Evolutionary conservation across 495 filamentous ascomycete genomes (phyloP), one percentile per base, ranked within the genome.

Genomic region (Neurospora discreta): DNA sequence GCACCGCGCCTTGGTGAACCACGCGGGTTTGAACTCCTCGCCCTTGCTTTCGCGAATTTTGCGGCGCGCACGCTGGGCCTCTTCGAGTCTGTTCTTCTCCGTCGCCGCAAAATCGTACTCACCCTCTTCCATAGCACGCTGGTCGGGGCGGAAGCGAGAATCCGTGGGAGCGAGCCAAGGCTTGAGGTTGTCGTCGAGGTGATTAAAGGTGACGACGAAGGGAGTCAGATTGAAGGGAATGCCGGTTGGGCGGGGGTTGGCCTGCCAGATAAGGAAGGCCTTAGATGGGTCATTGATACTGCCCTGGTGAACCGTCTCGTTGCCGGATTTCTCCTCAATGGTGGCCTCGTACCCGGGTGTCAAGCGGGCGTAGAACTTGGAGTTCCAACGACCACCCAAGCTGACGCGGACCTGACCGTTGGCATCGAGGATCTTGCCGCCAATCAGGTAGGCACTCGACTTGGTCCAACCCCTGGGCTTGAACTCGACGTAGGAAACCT

Each of bases 81-180:
- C 93, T 82, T 99, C 95, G 0, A 99, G 87, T 11, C 96, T 87
- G 77, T 96, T 95, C 86, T 99, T 99, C 85, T 99, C 95, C 26
- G 85, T 86, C 1, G 95, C 96, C 11, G 95, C 95, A 67, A 96
- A 82, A 75, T 97, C 93, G 76, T 99, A 99, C 79, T 93, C 89
- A 10, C 96, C 95, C 70, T 97, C 94, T 79, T 99, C 95, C 95
- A 99, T 99, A 1, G 95, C 95, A n/a, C 96, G 87, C 82, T 99
- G 95, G 79, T 99, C 95, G 0, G 95, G 96, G 20, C 95, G 86
- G 43, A 96, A 83, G 16, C 95, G 86, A 9, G 95, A 95, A 79
- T 99, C 95, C 0, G 95, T 99, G 6, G 96, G 96, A 42, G 95
- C 91, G 10, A 99, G 82, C 80, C 89, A 87, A 6, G 89, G 85